Percentiles rank a stretch among this genome's conserved stretches.
Conservation (phyloP, 768 basidiomycete genomes). For the Cystofilobasidium ferigula region DNA sequence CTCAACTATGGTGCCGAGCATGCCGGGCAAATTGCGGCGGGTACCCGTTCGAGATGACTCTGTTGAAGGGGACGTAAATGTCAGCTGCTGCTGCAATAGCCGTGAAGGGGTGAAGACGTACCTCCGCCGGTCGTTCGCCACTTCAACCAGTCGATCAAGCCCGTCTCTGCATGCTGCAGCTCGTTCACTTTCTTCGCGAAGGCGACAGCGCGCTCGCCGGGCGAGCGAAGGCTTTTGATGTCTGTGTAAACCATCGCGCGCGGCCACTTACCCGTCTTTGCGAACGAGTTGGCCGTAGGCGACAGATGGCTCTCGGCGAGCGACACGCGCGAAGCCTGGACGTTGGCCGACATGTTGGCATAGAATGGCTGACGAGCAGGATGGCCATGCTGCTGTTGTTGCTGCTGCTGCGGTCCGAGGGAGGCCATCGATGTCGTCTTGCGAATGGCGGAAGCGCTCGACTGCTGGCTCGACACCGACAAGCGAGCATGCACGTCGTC, state of each 20-base stretch:
- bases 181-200: slow-evolving; percentile 80
- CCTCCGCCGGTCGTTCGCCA: background rate
- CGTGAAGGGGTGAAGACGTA: background rate
- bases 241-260: slow-evolving; percentile 60
- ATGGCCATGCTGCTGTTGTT: background rate
- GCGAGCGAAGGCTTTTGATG: slow-evolving; percentile 47
- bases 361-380: background rate
- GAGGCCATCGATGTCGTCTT: slow-evolving; percentile 1
- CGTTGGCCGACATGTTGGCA: background rate
- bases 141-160: slow-evolving; percentile 61
- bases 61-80: background rate
- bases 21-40: background rate
- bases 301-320: background rate
- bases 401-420: background rate
- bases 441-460: background rate
- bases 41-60: background rate
- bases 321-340: background rate
- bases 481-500: background rate
- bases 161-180: slow-evolving; percentile 60
- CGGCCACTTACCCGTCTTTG: slow-evolving; percentile 17
- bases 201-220: slow-evolving; percentile 57
- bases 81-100: background rate
- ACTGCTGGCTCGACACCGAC: background rate
- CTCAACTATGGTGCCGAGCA: background rate
- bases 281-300: background rate